Conservation (phyloP, 2,329 filamentous ascomycete species). For the Aureobasidium sp. region DNA sequence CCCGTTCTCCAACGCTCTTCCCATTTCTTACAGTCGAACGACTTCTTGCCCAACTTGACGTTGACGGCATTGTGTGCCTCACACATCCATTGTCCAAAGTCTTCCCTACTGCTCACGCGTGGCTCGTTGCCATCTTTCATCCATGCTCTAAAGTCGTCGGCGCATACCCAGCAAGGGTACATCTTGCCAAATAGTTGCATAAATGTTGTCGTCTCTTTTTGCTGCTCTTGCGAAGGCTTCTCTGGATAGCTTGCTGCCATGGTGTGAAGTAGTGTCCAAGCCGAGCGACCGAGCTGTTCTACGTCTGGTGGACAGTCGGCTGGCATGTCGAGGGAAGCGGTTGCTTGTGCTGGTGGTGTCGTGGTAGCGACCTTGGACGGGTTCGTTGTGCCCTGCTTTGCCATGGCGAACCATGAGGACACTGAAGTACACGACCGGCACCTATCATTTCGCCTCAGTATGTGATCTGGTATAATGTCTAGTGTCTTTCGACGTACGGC, state of each 20-base stretch:
- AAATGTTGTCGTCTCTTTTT: slow-evolving; percentile 71
- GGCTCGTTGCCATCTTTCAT: slow-evolving; percentile 64
- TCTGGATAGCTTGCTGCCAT: slow-evolving; percentile 82
- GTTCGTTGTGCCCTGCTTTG: slow-evolving; percentile 37
- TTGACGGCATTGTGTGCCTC: slow-evolving; percentile 85
- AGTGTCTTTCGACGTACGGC: slow-evolving; percentile 52
- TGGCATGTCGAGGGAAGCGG: slow-evolving; percentile 15
- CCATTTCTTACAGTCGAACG: slow-evolving; percentile 86
- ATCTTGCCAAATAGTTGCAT: slow-evolving; percentile 73
- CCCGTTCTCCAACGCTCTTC: slow-evolving; percentile 92
- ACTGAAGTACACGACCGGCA: slow-evolving; percentile 65
- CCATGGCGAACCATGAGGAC: slow-evolving; percentile 53
- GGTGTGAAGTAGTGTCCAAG: slow-evolving; percentile 90
- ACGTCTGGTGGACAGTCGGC: slow-evolving; percentile 48
- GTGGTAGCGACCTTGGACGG: slow-evolving; percentile 28
- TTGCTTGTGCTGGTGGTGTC: slow-evolving; percentile 25
- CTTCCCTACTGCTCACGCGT: slow-evolving; percentile 49
- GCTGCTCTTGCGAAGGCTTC: slow-evolving; percentile 58
- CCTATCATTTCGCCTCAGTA: slow-evolving; percentile 34
- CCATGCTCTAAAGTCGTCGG: slow-evolving; percentile 81
- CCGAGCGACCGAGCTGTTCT: slow-evolving; percentile 73
- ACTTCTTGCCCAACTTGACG: slow-evolving; percentile 78
- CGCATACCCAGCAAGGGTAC: slow-evolving; percentile 95
- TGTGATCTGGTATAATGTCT: background rate
- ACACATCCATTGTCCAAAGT: slow-evolving; percentile 77